phyloP scores from a whole-genome alignment of 1,284 basidiomycete genomes.

The Cutaneotrichosporon dermatis region DNA sequence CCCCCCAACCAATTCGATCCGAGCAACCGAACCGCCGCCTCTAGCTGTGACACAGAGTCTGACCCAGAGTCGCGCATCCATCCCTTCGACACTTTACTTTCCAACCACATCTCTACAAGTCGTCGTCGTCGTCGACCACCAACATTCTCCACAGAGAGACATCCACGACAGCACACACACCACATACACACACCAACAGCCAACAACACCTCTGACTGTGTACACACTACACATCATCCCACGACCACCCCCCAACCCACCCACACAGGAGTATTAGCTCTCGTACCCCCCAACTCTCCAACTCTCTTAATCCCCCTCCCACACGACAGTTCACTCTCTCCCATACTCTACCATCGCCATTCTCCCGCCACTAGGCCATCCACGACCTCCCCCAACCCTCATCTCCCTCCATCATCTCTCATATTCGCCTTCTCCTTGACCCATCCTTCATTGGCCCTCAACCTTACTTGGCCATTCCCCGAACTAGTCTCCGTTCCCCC shows the following conservation, averaged over 20 bases:
- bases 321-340: background rate
- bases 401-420: background rate
- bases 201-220: background rate
- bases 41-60: too few relatives aligned
- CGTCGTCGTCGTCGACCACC: background rate
- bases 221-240: background rate
- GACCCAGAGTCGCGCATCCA: too few relatives aligned
- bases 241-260: background rate
- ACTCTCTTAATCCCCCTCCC: background rate
- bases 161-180: background rate
- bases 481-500: background rate
- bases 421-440: background rate
- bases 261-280: too few relatives aligned
- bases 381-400: background rate
- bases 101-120: background rate
- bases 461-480: background rate
- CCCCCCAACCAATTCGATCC: background rate
- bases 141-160: slow-evolving; percentile 23
- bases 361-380: too few relatives aligned
- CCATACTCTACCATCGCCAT: background rate
- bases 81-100: too few relatives aligned
- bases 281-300: background rate
- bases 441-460: too few relatives aligned
- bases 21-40: too few relatives aligned
- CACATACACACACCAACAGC: background rate